phyloP scores from a whole-genome alignment of 805 yeast genomes.

The Pichia ethanolica region DNA sequence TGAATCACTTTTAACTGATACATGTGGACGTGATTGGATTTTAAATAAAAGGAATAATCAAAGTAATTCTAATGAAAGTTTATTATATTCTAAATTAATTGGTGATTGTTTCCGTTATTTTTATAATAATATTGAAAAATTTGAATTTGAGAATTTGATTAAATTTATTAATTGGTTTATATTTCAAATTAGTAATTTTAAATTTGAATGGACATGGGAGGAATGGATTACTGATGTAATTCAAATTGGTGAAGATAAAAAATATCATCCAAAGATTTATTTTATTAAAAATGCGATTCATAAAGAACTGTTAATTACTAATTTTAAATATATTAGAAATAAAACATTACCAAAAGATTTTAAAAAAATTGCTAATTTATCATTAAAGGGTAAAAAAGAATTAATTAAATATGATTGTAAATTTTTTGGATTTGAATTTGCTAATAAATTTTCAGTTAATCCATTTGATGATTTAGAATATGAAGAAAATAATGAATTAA shows the following conservation, averaged over 20 bases:
- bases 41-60: constrained; percentile 22
- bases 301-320: constrained; percentile 81
- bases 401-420: constrained; percentile 31
- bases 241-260: constrained; percentile 33
- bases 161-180: constrained; percentile 87
- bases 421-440: constrained; percentile 27
- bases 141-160: constrained; percentile 71
- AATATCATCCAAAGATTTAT: constrained; percentile 63
- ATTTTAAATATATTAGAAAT: constrained; percentile 52
- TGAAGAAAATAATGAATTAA: constrained; percentile 10
- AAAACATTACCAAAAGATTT: constrained; percentile 64
- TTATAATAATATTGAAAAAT: constrained; percentile 53
- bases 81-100: constrained; percentile 83
- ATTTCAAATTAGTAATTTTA: constrained; percentile 87
- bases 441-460: constrained; percentile 12
- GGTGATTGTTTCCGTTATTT: constrained; percentile 87
- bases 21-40: constrained; percentile 73
- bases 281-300: constrained; percentile 73
- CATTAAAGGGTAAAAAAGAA: constrained; percentile 31
- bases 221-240: constrained; percentile 72
- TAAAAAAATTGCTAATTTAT: constrained; percentile 38
- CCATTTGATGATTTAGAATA: constrained; percentile 10
- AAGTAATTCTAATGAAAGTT: constrained; percentile 19
- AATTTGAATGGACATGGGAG: constrained; percentile 95
- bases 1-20: constrained; percentile 76